Evolutionary conservation across 1,284 basidiomycete species (phyloP).

Genomic region (Heterobasidion occidentale): DNA sequence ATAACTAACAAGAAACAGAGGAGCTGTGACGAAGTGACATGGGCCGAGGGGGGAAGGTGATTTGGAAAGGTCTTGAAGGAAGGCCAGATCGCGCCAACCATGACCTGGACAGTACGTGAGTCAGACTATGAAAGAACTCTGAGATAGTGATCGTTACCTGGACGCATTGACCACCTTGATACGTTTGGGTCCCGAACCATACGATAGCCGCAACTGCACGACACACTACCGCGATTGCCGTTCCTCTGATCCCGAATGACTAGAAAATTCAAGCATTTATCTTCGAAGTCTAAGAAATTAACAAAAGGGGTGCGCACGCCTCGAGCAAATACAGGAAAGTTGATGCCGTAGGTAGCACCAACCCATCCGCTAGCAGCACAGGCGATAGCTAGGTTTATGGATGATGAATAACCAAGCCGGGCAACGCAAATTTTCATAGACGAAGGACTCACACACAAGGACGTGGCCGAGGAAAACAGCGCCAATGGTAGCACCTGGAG

Average conservation of each 20-base stretch:
- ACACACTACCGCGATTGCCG: not conserved
- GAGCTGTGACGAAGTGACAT: not conserved
- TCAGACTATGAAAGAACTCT: not conserved
- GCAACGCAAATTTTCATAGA: not conserved
- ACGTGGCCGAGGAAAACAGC: not conserved
- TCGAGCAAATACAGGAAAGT: not conserved
- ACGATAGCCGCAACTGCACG: not conserved
- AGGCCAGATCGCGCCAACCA: not conserved
- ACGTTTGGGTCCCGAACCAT: not conserved
- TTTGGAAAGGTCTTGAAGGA: not conserved
- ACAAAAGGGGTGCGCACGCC: not conserved
- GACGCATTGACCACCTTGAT: not conserved
- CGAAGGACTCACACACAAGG: not conserved
- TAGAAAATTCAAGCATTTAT: not conserved
- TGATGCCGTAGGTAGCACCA: not conserved
- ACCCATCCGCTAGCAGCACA: not conserved
- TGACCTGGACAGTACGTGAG: not conserved
- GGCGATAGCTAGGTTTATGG: not conserved
- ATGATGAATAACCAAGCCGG: not conserved
- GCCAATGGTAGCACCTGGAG: not conserved
- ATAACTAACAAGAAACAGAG: not conserved
- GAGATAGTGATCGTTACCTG: not conserved
- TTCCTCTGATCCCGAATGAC: not conserved
- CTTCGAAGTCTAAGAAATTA: not conserved
- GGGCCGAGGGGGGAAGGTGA: not conserved